Base-by-base conservation (phyloP, 441 rosid genomes). In the Iberis amara region DNA sequence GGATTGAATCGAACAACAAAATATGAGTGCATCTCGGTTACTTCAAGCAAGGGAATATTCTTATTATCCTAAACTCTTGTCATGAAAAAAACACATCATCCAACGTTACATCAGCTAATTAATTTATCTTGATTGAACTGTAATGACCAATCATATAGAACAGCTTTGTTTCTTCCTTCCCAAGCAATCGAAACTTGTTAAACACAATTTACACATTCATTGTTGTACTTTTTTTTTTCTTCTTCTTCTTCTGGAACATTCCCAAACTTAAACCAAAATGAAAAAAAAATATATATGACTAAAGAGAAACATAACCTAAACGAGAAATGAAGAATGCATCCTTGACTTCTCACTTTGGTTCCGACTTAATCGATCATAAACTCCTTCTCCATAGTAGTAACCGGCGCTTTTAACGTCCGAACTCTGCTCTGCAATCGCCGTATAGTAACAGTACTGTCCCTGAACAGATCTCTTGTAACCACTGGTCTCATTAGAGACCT, bases 391-490 rank as follows among this genome's bases (percentile, higher is more conserved):
- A 5, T 64, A 57, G 51, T 65, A 59, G 37, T 32, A 32, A 32
- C 56, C 56, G 5, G 51, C 15, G 8, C 61, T 52, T 47, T 51
- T 56, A 39, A 33, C 61, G 13, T 59, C 70, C 30, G 32, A 18
- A 33, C 52, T 53, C 61, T 66, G 11, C 8, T 66, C 61, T 14
- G 35, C 55, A 15, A 39, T 65, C 39, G 60, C 51, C 6, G 15
- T 18, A 18, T 59, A 46, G 40, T 66, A 59, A 11, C 47, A 54
- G 40, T 47, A 66, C 48, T 60, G 47, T 21, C 66, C 71, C 6
- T 66, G 60, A 55, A 60, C 62, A 36, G 58, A 67, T 28, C 47
- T 67, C 62, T 54, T 55, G 43, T 66, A 60, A 5, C 66, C 71
- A 41, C 59, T 28, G 2, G 47, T 42, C 43, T 54, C 66, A 31